A percentile compares a stretch with the other conserved stretches of the same genome.
phyloP scores from a whole-genome alignment of 306 rosid genomes.

The Adenanthera pavonina region DNA sequence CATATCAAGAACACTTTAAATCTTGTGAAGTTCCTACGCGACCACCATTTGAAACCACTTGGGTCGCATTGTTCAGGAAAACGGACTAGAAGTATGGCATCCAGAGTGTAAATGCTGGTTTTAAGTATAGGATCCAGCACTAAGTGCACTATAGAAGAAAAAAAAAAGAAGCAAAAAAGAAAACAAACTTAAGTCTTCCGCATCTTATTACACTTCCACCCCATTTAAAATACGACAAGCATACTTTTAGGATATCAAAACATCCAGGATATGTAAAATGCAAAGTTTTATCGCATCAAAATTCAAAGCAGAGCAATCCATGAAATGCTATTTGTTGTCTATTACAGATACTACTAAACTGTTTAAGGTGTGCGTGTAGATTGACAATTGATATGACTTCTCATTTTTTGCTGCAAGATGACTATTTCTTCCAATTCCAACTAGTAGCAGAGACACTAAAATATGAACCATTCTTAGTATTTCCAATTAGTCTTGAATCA shows the following conservation, averaged over 20 bases:
- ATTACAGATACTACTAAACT: constrained; percentile 9
- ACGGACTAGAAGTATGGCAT: not conserved
- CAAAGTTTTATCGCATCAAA: constrained; percentile 17
- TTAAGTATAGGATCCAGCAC: not conserved
- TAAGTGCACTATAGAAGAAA: not conserved
- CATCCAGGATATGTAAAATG: not conserved
- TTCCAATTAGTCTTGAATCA: not conserved
- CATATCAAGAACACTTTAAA: not conserved
- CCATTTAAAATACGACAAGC: too few relatives aligned
- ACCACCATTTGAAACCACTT: not conserved
- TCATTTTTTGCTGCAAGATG: not conserved
- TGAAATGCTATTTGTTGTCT: constrained; percentile 7
- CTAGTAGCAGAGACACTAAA: not conserved
- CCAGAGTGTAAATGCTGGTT: not conserved
- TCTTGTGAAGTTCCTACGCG: not conserved
- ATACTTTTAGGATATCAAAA: too few relatives aligned
- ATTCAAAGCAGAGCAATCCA: constrained; percentile 12
- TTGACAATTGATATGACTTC: not conserved
- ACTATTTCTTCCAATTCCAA: not conserved
- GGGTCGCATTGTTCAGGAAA: not conserved
- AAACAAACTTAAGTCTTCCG: not conserved
- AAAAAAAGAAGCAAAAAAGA: not conserved
- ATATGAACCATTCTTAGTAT: not conserved
- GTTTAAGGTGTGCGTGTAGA: constrained; percentile 8
- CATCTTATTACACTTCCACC: too few relatives aligned